Percentiles rank a stretch among this genome's conserved stretches.
These are phyloP conservation scores for Gracilaria caudata DNA, from an alignment of 23 red algal species.

Conservation along the genomic window DNA sequence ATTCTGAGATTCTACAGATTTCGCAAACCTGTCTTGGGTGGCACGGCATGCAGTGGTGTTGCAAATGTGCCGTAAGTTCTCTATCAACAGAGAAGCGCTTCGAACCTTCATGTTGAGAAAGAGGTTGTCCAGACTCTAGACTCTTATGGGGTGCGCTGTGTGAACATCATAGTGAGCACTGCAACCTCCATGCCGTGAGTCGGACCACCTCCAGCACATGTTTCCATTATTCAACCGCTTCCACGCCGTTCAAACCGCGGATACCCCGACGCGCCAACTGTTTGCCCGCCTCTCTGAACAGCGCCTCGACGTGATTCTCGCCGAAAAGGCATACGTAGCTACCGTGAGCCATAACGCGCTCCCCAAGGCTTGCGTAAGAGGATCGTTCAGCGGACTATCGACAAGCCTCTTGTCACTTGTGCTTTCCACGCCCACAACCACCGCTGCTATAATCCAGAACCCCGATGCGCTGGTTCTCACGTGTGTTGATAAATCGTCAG, in stretches of 20 bases:
- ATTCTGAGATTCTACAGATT: too few species aligned
- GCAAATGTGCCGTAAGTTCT: too few species aligned
- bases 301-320: slow-evolving; percentile 3
- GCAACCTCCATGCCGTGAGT: background rate
- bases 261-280: background rate
- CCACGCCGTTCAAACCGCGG: background rate
- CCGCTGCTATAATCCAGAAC: background rate
- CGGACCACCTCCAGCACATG: background rate
- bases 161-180: too few species aligned
- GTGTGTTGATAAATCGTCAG: slow-evolving; percentile 8
- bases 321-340: background rate
- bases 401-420: slow-evolving; percentile 26
- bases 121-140: too few species aligned
- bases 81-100: too few species aligned
- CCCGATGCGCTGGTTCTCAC: background rate
- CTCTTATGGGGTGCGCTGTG: too few species aligned
- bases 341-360: background rate
- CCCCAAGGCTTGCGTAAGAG: background rate
- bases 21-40: too few species aligned
- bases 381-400: background rate
- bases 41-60: too few species aligned
- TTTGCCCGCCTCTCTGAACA: slow-evolving; percentile 5
- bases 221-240: slow-evolving; percentile 20
- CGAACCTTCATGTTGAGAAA: too few species aligned
- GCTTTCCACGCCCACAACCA: slow-evolving; percentile 14